These are phyloP conservation scores for Candida suzukii DNA, from an alignment of 805 yeast species.

Conservation along the genomic window DNA sequence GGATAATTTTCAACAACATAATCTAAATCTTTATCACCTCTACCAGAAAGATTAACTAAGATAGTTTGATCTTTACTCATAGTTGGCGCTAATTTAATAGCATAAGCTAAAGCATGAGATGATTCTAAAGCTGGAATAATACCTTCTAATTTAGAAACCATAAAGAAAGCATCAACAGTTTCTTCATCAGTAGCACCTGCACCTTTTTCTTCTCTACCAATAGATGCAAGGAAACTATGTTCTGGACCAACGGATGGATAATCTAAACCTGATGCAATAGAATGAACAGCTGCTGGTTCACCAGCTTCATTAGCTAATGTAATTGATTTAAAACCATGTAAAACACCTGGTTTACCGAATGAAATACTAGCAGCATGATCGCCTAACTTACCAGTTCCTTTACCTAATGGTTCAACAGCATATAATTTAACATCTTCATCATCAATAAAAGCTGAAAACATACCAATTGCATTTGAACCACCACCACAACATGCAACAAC, in stretches of 20 bases:
- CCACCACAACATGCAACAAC: constrained; percentile 11
- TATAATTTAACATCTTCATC: constrained; percentile 8
- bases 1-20: constrained; percentile 7
- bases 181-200: constrained; percentile 7
- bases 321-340: constrained; percentile 7
- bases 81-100: constrained; percentile 80
- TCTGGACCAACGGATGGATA: constrained; percentile 8
- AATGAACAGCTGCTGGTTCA: constrained; percentile 7
- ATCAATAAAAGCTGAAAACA: constrained; percentile 8
- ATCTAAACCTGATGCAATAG: constrained; percentile 7
- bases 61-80: constrained; percentile 70
- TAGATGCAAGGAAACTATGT: constrained; percentile 5
- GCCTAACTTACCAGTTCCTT: constrained; percentile 6
- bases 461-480: constrained; percentile 9
- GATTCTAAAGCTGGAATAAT: constrained; percentile 85
- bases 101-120: constrained; percentile 94
- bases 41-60: constrained; percentile 88
- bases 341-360: constrained; percentile 4
- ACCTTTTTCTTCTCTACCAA: constrained; percentile 4
- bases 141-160: constrained; percentile 6
- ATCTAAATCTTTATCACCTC: constrained; percentile 29
- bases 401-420: constrained; percentile 9
- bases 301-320: constrained; percentile 2
- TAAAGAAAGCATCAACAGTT: constrained; percentile 6
- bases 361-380: constrained; percentile 6